Base-by-base conservation (phyloP, 176 grass and related monocot genomes). In the Avena eriantha region DNA sequence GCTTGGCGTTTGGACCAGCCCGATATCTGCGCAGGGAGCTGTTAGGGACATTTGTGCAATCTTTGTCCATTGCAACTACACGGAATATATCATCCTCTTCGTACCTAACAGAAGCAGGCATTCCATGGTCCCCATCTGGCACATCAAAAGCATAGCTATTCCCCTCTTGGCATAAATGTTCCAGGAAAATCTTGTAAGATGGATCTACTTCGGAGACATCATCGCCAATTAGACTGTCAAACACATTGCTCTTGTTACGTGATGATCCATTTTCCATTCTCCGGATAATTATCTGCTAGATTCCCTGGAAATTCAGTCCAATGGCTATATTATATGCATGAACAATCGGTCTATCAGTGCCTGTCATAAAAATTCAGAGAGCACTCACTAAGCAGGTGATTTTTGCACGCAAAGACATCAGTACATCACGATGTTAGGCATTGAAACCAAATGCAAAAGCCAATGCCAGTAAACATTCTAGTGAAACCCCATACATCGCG, bases 111-210 rank as follows among this genome's bases (percentile, higher is more conserved):
- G 23, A 92, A 86, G 77, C 76, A 43, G 90, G 66, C 74, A 59
- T 75, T 48, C 73, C 87, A 76, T 92, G 79, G 41, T 83, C 83
- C 12, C 83, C 83, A 9, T 75, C 59, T 19, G 87, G 78, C 49
- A 34, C 50, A 73, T 89, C 58, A 14, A 86, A 39, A 4, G 79
- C 39, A 83, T 89, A 92, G 8, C 49, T 29, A 1, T 61, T 33
- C 34, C 83, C 87, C 54, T 86, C 83, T 76, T 76, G 45, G 1
- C 74, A 80, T 14, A 89, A 24, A 73, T 92, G 76, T 86, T 92
- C 83, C 76, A 92, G 73, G 74, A 92, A 86, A 74, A 83, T 7
- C 73, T 60, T 89, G 56, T 92, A 92, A 74, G 45, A 74, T 56
- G 87, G 87, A 61, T 92, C 90, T 39, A 92, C 69, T 31, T 86